Conservation (phyloP, 2,329 filamentous ascomycete species). For the Pestalotiopsis fici region DNA sequence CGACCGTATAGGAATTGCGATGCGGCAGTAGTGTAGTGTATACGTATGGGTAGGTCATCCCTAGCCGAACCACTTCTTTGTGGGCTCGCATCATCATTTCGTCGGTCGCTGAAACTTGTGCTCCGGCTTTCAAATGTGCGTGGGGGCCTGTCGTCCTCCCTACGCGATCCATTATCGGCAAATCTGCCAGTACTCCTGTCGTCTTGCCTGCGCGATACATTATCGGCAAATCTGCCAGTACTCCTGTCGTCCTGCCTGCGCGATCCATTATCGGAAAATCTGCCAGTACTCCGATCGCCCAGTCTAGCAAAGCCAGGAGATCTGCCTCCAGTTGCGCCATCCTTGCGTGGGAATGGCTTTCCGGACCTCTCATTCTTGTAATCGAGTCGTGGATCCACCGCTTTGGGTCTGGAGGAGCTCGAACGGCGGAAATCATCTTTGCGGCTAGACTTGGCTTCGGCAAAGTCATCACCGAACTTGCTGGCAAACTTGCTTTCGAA, state of each 20-base stretch:
- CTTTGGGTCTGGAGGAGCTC: not conserved
- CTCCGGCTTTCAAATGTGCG: not conserved
- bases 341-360: not conserved
- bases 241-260: not conserved
- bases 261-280: not conserved
- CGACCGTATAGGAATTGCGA: slow-evolving; percentile 91
- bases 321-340: not conserved
- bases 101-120: not conserved
- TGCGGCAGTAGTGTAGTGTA: slow-evolving; percentile 73
- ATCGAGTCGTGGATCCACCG: not conserved
- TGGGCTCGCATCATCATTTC: not conserved
- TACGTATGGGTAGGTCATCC: slow-evolving; percentile 35
- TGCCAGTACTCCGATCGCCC: not conserved
- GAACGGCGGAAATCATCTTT: not conserved
- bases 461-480: not conserved
- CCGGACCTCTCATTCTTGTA: not conserved
- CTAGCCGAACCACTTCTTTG: not conserved
- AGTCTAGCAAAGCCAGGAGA: not conserved
- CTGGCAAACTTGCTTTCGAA: not conserved
- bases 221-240: not conserved
- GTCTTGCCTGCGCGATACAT: not conserved
- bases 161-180: not conserved
- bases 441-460: not conserved
- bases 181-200: not conserved
- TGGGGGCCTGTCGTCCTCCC: not conserved